Base-by-base conservation (phyloP, 2,329 filamentous ascomycete species). In the Teratosphaeria epicoccoides region DNA sequence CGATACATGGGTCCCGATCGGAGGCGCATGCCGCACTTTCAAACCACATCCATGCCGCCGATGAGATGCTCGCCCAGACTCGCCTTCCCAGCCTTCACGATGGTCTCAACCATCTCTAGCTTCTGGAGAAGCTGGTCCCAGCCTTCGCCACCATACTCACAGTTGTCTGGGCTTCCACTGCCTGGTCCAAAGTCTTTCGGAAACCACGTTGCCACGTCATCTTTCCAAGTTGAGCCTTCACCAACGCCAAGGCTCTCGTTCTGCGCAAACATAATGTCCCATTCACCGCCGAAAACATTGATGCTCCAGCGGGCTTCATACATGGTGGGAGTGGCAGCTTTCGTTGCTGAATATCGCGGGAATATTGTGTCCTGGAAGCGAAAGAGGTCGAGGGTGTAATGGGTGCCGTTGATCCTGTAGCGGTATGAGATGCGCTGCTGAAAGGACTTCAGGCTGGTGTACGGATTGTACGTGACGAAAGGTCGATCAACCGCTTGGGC, bases 261-360 rank as follows among this genome's bases (percentile, higher is more conserved):
- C 47, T 57, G 33, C 1, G 54, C 53, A 11, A 69, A 55, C 24
- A 51, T 53, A 4, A 44, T 58, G n/a, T 61, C 59, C 66, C 66
- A 69, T 10, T 57, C 54, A 7, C 53, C 54, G 28, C 63, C 58
- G 45, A 55, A 63, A 4, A 68, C 57, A 14, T 55, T 57, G 11
- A 69, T 45, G 10, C 55, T 57, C 64, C 64, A 67, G 9, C 63
- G 58, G 7, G 59, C 54, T 50, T 67, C 61, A 44, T 55, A 59
- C 6, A 57, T 37, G 2, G 49, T 56, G 17, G 52, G 43, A 9
- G 51, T 17, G 24, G 17, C 14, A 22, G 24, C 14, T 14, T 20
- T 33, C 5, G 17, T 43, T 29, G n/a, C 11, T n/a, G 26, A 5
- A 17, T 10, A 14, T n/a, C 12, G 26, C 14, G 37, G n/a, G n/a